Percentiles rank a stretch among this genome's conserved stretches.
phyloP scores from a whole-genome alignment of 2,329 filamentous ascomycete species.

The Clonostachys sp. region DNA sequence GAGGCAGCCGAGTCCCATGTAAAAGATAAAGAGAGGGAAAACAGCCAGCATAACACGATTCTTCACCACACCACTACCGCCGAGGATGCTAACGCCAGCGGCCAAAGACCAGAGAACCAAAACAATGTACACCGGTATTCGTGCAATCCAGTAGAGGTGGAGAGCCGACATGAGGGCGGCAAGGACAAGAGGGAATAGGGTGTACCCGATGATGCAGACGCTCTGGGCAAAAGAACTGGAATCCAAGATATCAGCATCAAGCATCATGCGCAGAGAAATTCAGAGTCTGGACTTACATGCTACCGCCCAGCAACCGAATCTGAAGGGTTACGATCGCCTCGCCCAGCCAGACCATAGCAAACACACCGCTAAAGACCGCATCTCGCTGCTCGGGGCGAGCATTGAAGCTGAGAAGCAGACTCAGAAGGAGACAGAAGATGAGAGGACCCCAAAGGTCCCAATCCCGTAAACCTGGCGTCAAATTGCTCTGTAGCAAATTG shows the following conservation, averaged over 20 bases:
- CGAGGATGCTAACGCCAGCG: conserved; percentile 91
- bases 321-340: conserved; percentile 96
- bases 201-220: conserved; percentile 97
- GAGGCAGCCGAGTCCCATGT: conserved; percentile 84
- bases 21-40: conserved; percentile 93
- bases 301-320: conserved; percentile 93
- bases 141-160: conserved; percentile 70
- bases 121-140: conserved; percentile 87
- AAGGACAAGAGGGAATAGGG: conserved; percentile 92
- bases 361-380: conserved; percentile 90
- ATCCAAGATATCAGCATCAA: too few species aligned
- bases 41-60: conserved; percentile 92
- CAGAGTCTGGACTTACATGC: conserved; percentile 67
- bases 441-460: conserved; percentile 99
- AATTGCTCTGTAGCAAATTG: conserved; percentile 58
- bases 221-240: conserved; percentile 93
- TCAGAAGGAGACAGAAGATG: conserved; percentile 87
- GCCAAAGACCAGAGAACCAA: conserved; percentile 91
- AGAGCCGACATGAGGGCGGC: conserved; percentile 86
- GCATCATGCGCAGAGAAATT: too few species aligned
- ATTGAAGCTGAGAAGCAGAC: conserved; percentile 80
- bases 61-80: conserved; percentile 91
- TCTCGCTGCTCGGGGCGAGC: conserved; percentile 78
- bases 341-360: conserved; percentile 94
- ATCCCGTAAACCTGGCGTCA: conserved; percentile 87